phyloP scores from a whole-genome alignment of 2,329 filamentous ascomycete species.

The Diplodia mutila region DNA sequence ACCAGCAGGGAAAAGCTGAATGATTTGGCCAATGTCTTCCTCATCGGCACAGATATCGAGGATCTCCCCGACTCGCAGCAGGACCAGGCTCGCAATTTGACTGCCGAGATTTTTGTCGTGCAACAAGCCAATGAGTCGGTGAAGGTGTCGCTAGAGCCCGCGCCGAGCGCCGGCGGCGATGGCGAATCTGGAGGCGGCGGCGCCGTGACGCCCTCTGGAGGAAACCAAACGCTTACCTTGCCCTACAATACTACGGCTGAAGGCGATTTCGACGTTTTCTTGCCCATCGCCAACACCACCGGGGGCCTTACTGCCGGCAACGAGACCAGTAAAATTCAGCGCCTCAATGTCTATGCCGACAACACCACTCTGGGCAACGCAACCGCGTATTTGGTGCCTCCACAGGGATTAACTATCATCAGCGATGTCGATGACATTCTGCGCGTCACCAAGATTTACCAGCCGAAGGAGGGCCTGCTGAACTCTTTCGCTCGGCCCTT shows the following conservation, averaged over 20 bases:
- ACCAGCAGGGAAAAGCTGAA: constrained; percentile 68
- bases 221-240: constrained; percentile 64
- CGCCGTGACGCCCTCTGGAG: constrained; percentile 59
- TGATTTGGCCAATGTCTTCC: constrained; percentile 70
- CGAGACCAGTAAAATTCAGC: constrained; percentile 65
- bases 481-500: constrained; percentile 77
- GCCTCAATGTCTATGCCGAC: constrained; percentile 69
- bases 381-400: constrained; percentile 75
- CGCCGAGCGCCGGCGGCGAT: constrained; percentile 59
- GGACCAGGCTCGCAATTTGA: constrained; percentile 73
- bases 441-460: constrained; percentile 79
- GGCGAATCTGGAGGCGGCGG: constrained; percentile 54
- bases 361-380: constrained; percentile 70
- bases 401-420: constrained; percentile 70
- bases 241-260: constrained; percentile 68
- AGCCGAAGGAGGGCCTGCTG: constrained; percentile 72
- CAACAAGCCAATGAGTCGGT: constrained; percentile 70
- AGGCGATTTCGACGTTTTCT: constrained; percentile 75
- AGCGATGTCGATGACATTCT: constrained; percentile 82
- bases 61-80: constrained; percentile 63
- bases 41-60: constrained; percentile 66
- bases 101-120: constrained; percentile 73
- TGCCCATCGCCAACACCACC: constrained; percentile 64
- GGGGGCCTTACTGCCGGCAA: constrained; percentile 63
- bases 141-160: constrained; percentile 64